Evolutionary conservation across 352 stramenopile genomes (phyloP).

Genomic region (Phytophthora sp.): DNA sequence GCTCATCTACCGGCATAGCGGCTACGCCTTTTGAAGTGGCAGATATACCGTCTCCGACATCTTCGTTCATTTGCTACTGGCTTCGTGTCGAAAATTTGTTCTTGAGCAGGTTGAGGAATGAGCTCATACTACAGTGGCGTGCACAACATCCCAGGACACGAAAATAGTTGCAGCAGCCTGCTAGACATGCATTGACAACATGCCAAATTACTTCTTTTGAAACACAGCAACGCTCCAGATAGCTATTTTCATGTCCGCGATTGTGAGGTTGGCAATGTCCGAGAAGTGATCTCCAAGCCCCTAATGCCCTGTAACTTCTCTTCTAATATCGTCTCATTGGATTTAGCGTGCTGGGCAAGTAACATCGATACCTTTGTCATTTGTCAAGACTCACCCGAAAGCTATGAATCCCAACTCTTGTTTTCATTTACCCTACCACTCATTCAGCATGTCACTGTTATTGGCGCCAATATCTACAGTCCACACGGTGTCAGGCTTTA

Average conservation of each 20-base stretch:
- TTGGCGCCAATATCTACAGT: constrained; percentile 83
- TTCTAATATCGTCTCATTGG: too few species aligned
- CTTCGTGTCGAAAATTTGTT: not conserved
- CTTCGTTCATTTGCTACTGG: constrained; percentile 5
- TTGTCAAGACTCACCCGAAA: too few species aligned
- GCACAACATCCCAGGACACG: constrained; percentile 6
- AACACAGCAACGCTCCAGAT: not conserved
- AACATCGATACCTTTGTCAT: too few species aligned
- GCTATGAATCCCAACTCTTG: not conserved
- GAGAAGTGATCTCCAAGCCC: too few species aligned
- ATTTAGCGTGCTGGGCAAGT: too few species aligned
- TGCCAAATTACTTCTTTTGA: not conserved
- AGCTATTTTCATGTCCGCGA: not conserved
- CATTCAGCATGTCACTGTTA: constrained; percentile 66
- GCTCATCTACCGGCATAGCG: constrained; percentile 17
- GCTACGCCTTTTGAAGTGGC: constrained; percentile 17
- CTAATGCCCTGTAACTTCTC: too few species aligned
- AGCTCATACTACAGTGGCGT: not conserved
- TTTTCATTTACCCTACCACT: constrained; percentile 37
- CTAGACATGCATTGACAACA: not conserved
- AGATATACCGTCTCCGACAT: not conserved
- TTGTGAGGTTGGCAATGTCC: too few species aligned
- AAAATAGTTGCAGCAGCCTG: constrained; percentile 24
- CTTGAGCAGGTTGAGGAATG: constrained; percentile 20
- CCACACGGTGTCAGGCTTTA: constrained; percentile 81